Conservation (phyloP, 2,329 filamentous ascomycete species). For the Claviceps maximensis region DNA sequence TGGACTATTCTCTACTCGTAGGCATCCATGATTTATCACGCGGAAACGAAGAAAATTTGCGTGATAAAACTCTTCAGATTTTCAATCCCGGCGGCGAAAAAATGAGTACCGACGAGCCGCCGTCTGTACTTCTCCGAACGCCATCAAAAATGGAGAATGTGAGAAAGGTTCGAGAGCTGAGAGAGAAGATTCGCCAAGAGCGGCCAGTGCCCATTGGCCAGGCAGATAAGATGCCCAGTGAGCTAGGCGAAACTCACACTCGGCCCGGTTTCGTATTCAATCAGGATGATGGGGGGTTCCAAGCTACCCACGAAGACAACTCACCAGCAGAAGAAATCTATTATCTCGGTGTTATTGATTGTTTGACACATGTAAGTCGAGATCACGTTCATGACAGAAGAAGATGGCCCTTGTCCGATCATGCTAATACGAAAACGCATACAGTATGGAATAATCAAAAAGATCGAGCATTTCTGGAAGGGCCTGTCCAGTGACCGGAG, state of each 20-base stretch:
- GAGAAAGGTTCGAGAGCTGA: conserved; percentile 77
- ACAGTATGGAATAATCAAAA: conserved; percentile 88
- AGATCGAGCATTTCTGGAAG: conserved; percentile 94
- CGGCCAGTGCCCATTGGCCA: conserved; percentile 87
- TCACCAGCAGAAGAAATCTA: conserved; percentile 81
- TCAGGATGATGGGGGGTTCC: conserved; percentile 83
- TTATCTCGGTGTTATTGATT: conserved; percentile 97
- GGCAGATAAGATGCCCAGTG: conserved; percentile 80
- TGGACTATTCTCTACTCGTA: conserved; percentile 95
- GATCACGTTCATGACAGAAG: not conserved
- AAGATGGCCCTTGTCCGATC: not conserved
- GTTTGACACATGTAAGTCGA: conserved; percentile 76
- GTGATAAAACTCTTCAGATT: conserved; percentile 77
- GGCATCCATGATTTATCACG: conserved; percentile 84
- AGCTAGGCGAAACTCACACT: conserved; percentile 62
- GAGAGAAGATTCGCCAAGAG: conserved; percentile 85
- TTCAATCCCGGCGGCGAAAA: conserved; percentile 77
- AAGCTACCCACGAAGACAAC: conserved; percentile 85
- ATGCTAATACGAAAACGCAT: conserved; percentile 1
- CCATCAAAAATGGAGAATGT: conserved; percentile 88
- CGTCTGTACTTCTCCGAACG: conserved; percentile 64
- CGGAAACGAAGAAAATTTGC: conserved; percentile 90
- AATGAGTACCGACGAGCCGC: conserved; percentile 41
- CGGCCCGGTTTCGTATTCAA: conserved; percentile 73
- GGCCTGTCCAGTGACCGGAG: conserved; percentile 70